A percentile compares a stretch with the other conserved stretches of the same genome.
Conservation (phyloP, 495 filamentous ascomycete species). For the Neurospora cerealis region DNA sequence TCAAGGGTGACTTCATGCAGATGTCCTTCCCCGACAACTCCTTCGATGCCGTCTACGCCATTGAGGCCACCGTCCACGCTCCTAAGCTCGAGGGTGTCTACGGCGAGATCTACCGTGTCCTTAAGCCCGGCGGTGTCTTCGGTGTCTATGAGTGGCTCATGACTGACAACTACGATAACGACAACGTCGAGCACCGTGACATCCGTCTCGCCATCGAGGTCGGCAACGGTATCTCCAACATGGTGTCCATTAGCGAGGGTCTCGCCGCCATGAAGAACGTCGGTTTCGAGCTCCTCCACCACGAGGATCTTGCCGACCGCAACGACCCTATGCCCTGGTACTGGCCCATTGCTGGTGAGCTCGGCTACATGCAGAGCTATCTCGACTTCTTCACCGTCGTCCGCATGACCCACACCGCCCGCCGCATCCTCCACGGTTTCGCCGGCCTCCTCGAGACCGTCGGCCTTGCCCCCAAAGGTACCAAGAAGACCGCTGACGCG, state of each 20-base stretch:
- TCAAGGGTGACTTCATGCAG: slow-evolving; percentile 99
- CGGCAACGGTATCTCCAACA: slow-evolving; percentile 96
- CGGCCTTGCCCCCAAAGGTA: slow-evolving; percentile 68
- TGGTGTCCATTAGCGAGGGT: slow-evolving; percentile 82
- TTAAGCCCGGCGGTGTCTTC: slow-evolving; percentile 94
- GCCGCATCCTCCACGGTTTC: slow-evolving; percentile 65
- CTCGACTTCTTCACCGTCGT: slow-evolving; percentile 78
- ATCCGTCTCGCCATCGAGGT: slow-evolving; percentile 94
- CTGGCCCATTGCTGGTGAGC: slow-evolving; percentile 73
- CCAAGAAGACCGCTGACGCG: slow-evolving; percentile 91
- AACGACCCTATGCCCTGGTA: slow-evolving; percentile 81
- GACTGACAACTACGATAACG: slow-evolving; percentile 91
- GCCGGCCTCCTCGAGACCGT: slow-evolving; percentile 69
- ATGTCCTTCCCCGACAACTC: slow-evolving; percentile 88
- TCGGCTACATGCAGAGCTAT: slow-evolving; percentile 70
- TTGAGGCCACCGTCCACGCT: slow-evolving; percentile 94
- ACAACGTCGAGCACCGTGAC: slow-evolving; percentile 75
- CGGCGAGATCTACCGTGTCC: slow-evolving; percentile 83
- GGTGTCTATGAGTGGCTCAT: slow-evolving; percentile 99
- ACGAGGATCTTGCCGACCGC: slow-evolving; percentile 86
- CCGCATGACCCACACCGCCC: slow-evolving; percentile 83
- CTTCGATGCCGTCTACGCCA: slow-evolving; percentile 96
- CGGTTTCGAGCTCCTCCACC: slow-evolving; percentile 74
- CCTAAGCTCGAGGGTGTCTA: slow-evolving; percentile 93
- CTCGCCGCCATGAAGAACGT: slow-evolving; percentile 77